Conservation (phyloP, 2,329 filamentous ascomycete species). For the Camillea tinctor region DNA sequence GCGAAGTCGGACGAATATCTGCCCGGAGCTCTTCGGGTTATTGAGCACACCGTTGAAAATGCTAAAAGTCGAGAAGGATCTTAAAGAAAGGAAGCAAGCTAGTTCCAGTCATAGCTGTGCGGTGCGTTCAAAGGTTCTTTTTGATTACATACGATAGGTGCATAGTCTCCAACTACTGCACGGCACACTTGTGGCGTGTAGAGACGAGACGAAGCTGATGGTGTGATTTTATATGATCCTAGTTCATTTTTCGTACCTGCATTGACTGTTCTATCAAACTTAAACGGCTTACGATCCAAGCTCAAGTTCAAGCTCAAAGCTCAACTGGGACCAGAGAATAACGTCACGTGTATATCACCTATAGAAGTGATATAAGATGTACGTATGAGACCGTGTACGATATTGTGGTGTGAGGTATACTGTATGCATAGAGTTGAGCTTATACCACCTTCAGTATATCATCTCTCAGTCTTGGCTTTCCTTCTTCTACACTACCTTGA, state of each 20-base stretch:
- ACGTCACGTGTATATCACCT: neutral
- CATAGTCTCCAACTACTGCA: neutral
- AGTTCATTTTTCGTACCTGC: neutral
- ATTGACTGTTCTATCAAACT: neutral
- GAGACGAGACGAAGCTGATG: neutral
- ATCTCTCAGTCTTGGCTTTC: too few species aligned
- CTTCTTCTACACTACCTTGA: too few species aligned
- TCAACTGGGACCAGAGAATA: neutral
- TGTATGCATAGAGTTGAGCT: too few species aligned
- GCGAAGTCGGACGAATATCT: conserved; percentile 23
- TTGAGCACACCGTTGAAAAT: conserved; percentile 28
- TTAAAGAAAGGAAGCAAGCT: neutral
- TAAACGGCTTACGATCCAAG: too few species aligned
- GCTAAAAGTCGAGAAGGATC: conserved; percentile 5
- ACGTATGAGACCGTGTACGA: too few species aligned
- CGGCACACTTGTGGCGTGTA: neutral
- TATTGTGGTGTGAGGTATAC: too few species aligned
- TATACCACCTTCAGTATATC: too few species aligned
- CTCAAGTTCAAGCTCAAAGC: too few species aligned
- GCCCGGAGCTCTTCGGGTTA: conserved; percentile 23
- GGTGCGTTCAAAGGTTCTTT: neutral
- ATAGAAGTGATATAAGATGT: neutral
- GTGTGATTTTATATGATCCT: neutral
- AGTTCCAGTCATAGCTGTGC: neutral
- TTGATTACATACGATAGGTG: neutral